Evolutionary conservation across 2,329 filamentous ascomycete species (phyloP), one percentile per base, ranked within the genome.

Genomic region (Corniculantispora saksenae): DNA sequence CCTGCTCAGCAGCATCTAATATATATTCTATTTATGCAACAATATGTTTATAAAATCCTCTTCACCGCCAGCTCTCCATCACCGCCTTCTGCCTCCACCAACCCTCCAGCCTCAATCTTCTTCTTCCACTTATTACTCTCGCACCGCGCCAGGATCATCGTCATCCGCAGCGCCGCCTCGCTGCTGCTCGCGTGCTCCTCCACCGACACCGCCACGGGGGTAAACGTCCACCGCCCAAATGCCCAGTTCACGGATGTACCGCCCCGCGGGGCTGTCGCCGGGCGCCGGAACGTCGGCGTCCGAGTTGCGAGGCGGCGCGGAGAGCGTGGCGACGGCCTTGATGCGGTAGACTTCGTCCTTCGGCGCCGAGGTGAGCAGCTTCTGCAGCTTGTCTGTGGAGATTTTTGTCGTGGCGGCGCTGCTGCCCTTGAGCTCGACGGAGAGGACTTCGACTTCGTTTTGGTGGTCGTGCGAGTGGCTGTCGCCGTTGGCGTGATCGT

Each of bases 181-280:
- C 81, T 78, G 71, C 85, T 85, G 43, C 86, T 83, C 68, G 82
- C 75, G 73, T 88, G 84, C 75, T 89, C 84, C 12, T 72, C 73
- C 29, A n/a, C n/a, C 1, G 73, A 72, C 9, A 75, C 74, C 0
- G 75, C 73, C 4, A 84, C 73, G 5, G 86, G 83, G 1, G 93
- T 96, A 73, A 94, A 97, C 0, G 89, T 97, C 94, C 95, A 99
- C 35, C 95, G 86, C 0, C 93, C 93, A 79, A 99, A 99, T 0
- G 95, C 95, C 95, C 95, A 99, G 76, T 99, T 99, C 66, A 99
- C 84, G 53, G n/a, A 99, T 97, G 74, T 95, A 97, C 63, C 91
- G 83, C 2, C 73, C 75, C 2, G 67, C 66, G 3, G 78, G 70
- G 56, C 72, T 71, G 5, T 76, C 69, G 9, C 72, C 72, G 6